phyloP scores from a whole-genome alignment of 148 eudicot genomes.

The Agrostemma githago region DNA sequence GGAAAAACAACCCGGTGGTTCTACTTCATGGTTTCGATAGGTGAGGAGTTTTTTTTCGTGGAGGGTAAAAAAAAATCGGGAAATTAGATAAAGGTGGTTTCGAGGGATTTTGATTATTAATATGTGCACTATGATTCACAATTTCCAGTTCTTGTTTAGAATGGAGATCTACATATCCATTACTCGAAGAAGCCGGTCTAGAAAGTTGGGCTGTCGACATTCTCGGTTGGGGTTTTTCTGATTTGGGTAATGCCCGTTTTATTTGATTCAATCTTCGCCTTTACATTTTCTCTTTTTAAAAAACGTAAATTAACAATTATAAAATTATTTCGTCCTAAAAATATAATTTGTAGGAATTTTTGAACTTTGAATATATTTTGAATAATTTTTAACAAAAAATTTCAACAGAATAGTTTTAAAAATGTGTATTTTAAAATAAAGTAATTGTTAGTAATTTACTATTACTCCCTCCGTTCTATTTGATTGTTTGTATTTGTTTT shows the following conservation, averaged over 20 bases:
- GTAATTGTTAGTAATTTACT: too few species aligned
- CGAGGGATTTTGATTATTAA: neutral
- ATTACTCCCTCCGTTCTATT: too few species aligned
- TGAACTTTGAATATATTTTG: too few species aligned
- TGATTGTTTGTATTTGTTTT: too few species aligned
- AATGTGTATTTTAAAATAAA: too few species aligned
- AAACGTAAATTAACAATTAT: too few species aligned
- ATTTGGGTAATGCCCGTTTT: constrained; percentile 49
- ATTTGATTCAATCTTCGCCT: neutral
- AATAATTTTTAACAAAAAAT: too few species aligned
- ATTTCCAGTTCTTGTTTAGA: constrained; percentile 92
- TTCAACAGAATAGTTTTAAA: too few species aligned
- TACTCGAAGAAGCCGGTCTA: constrained; percentile 80
- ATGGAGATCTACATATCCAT: constrained; percentile 74
- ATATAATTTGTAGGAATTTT: too few species aligned
- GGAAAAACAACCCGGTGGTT: constrained; percentile 54
- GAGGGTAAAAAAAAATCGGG: neutral
- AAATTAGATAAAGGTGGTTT: neutral
- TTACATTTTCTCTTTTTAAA: neutral
- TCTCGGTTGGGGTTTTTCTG: constrained; percentile 97
- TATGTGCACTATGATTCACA: constrained; percentile 24
- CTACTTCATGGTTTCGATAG: constrained; percentile 97
- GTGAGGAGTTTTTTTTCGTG: constrained; percentile 24
- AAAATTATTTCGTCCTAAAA: too few species aligned
- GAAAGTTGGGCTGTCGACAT: constrained; percentile 93